Conservation (phyloP, 805 yeast species). For the Yarrowia alimentaria region DNA sequence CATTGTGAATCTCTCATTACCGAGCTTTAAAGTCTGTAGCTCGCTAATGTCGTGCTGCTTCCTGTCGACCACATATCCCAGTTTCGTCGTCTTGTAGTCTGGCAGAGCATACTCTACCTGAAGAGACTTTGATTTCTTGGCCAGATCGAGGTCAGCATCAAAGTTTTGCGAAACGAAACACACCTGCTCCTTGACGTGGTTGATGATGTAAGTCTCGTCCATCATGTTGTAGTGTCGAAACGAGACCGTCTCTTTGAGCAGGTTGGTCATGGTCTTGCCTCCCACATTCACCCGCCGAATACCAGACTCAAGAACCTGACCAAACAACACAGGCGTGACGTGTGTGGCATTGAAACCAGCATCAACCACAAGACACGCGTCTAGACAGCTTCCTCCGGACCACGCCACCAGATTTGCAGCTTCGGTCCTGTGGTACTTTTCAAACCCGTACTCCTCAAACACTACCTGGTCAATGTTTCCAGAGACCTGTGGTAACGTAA, state of each 20-base stretch:
- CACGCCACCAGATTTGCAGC: slow-evolving; percentile 54
- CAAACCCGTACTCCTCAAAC: slow-evolving; percentile 89
- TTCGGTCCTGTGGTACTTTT: slow-evolving; percentile 64
- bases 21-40: slow-evolving; percentile 62
- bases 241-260: slow-evolving; percentile 77
- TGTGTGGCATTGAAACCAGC: slow-evolving; percentile 86
- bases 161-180: slow-evolving; percentile 68
- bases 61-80: slow-evolving; percentile 59
- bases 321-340: slow-evolving; percentile 79
- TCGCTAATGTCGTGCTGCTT: slow-evolving; percentile 33
- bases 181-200: slow-evolving; percentile 78
- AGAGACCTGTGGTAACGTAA: slow-evolving; percentile 76
- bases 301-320: slow-evolving; percentile 72
- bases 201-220: slow-evolving; percentile 82
- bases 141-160: slow-evolving; percentile 45
- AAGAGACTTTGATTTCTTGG: slow-evolving; percentile 39
- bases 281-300: slow-evolving; percentile 79
- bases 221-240: slow-evolving; percentile 90
- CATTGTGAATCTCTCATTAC: slow-evolving; percentile 82
- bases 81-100: slow-evolving; percentile 73
- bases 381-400: slow-evolving; percentile 38
- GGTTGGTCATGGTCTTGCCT: slow-evolving; percentile 80
- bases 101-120: slow-evolving; percentile 79
- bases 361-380: slow-evolving; percentile 79
- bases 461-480: slow-evolving; percentile 85